Percentiles rank a stretch among this genome's conserved stretches.
phyloP scores from a whole-genome alignment of 1,284 basidiomycete species.

The Psilocybe mexicana region DNA sequence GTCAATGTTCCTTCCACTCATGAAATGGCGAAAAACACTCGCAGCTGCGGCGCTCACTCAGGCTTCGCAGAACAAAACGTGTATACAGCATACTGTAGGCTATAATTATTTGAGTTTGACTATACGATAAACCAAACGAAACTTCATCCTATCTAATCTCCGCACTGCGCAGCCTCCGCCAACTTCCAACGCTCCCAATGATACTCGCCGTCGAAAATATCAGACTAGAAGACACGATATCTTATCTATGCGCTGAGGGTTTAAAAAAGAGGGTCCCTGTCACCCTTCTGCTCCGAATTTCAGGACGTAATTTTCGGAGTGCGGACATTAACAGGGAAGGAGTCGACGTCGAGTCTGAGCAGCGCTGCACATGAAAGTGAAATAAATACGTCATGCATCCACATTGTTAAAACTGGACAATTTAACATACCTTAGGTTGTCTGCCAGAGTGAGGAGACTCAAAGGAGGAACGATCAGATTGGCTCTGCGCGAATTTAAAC shows the following conservation, averaged over 20 bases:
- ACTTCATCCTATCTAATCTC: too few relatives aligned
- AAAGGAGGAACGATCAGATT: background rate
- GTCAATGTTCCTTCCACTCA: too few relatives aligned
- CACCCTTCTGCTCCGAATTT: background rate
- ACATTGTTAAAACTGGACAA: background rate
- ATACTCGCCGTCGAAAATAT: too few relatives aligned
- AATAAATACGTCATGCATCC: background rate
- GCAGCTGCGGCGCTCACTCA: too few relatives aligned
- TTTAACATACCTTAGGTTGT: background rate
- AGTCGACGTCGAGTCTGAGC: background rate
- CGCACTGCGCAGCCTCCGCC: too few relatives aligned
- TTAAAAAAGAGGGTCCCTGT: background rate
- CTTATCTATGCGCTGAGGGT: background rate
- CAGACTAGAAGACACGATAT: background rate
- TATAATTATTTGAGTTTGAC: too few relatives aligned
- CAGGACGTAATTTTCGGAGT: background rate
- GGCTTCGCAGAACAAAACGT: too few relatives aligned
- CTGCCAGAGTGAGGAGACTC: background rate
- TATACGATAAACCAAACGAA: too few relatives aligned
- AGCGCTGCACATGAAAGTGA: background rate
- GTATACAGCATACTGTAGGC: too few relatives aligned
- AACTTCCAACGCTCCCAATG: too few relatives aligned
- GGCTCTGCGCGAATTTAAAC: background rate
- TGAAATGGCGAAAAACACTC: too few relatives aligned
- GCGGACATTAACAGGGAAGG: background rate